Evolutionary conservation across 176 grass and related monocot genomes (phyloP).

Genomic region (Aegilops speltoides): DNA sequence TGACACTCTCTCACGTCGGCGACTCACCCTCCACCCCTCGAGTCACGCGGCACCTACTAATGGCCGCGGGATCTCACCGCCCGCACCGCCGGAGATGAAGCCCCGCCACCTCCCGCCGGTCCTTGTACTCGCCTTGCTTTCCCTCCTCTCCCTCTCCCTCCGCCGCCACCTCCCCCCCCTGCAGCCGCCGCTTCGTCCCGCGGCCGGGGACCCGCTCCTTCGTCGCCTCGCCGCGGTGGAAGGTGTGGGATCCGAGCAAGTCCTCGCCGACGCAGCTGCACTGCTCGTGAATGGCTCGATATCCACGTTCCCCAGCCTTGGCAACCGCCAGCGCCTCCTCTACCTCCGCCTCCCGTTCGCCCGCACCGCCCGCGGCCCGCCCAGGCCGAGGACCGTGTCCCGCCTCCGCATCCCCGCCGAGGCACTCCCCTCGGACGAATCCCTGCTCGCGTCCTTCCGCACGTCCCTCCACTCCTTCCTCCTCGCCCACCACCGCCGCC

Average conservation of each 20-base stretch:
- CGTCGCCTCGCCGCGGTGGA: constrained; percentile 21
- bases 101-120: constrained; percentile 1
- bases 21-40: neutral
- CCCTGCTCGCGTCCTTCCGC: constrained; percentile 32
- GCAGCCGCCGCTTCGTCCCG: neutral
- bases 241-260: neutral
- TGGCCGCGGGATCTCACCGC: constrained; percentile 18
- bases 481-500: neutral
- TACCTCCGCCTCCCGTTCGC: constrained; percentile 38
- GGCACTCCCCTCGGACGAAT: neutral
- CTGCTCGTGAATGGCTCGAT: constrained; percentile 36
- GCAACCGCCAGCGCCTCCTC: constrained; percentile 40
- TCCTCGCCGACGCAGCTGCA: neutral
- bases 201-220: neutral
- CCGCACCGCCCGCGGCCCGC: neutral
- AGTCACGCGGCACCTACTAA: constrained; percentile 9
- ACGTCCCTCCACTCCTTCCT: constrained; percentile 21
- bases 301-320: constrained; percentile 39
- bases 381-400: constrained; percentile 15
- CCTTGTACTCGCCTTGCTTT: constrained; percentile 8
- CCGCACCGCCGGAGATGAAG: constrained; percentile 20
- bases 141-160: constrained; percentile 27
- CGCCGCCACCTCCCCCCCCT: neutral
- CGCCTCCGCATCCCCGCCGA: constrained; percentile 29
- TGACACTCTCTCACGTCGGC: constrained; percentile 12